Conservation (phyloP, 257 asterid species). For the Agastache rugosa region DNA sequence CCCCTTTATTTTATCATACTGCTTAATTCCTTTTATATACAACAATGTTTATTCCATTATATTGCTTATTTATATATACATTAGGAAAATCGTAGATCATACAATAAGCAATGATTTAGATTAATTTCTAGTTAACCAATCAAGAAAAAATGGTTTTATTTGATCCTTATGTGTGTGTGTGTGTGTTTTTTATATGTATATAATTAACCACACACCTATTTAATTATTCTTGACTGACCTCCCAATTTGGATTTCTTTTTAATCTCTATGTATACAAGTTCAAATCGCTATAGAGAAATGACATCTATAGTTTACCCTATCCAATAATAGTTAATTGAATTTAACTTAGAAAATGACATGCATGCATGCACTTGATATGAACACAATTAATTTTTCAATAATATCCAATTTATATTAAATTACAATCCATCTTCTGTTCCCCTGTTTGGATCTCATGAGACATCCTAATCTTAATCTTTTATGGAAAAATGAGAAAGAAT, state of each 20-base stretch:
- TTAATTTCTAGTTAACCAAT: too few relatives aligned
- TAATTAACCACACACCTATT: neutral
- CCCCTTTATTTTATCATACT: too few relatives aligned
- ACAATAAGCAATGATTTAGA: too few relatives aligned
- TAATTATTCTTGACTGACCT: neutral
- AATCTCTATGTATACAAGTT: neutral
- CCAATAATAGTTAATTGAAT: neutral
- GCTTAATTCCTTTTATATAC: too few relatives aligned
- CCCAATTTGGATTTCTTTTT: neutral
- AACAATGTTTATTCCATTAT: too few relatives aligned
- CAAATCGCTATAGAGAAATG: neutral
- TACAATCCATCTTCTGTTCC: constrained; percentile 24
- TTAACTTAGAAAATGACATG: constrained; percentile 22
- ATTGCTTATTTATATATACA: too few relatives aligned
- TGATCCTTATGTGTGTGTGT: too few relatives aligned
- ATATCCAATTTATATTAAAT: constrained; percentile 26
- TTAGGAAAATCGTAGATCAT: too few relatives aligned
- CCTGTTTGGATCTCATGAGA: constrained; percentile 33
- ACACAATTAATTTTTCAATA: neutral
- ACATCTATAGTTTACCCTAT: neutral
- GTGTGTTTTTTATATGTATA: neutral
- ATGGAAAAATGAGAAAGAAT: neutral
- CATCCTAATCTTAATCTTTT: constrained; percentile 23
- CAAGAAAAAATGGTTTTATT: too few relatives aligned
- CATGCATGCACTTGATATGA: constrained; percentile 31